phyloP scores from a whole-genome alignment of 2,329 filamentous ascomycete species.

The Ophiostoma sp. region DNA sequence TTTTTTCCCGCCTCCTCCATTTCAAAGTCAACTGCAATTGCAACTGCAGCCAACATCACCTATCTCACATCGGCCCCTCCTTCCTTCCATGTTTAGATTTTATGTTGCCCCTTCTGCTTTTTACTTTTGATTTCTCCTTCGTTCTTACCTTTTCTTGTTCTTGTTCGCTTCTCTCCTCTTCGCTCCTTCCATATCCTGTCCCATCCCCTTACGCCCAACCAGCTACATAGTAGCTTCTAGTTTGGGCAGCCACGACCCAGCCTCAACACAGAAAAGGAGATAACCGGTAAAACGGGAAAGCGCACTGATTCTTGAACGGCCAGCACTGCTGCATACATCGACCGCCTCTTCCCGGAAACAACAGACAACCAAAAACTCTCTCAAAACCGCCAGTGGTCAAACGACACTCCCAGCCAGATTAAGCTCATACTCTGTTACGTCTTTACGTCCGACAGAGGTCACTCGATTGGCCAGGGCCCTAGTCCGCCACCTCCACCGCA shows the following conservation, averaged over 20 bases:
- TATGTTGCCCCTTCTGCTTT: background rate
- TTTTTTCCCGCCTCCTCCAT: conserved; percentile 13
- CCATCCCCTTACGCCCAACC: conserved; percentile 15
- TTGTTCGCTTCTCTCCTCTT: background rate
- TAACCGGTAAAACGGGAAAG: conserved; percentile 6
- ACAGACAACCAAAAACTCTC: background rate
- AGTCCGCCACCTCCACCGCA: background rate
- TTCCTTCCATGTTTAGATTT: background rate
- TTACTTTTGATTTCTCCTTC: background rate
- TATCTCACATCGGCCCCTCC: conserved; percentile 6
- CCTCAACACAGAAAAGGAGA: background rate
- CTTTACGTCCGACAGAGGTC: background rate
- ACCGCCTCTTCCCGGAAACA: background rate
- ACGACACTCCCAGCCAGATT: background rate
- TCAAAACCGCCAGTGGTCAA: background rate
- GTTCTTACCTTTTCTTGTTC: background rate
- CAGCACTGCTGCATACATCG: background rate
- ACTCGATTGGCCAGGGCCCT: background rate
- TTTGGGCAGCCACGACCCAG: conserved; percentile 21
- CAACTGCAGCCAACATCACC: conserved; percentile 15
- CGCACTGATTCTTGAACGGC: background rate
- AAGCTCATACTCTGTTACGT: background rate
- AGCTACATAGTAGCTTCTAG: conserved; percentile 10
- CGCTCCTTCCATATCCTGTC: conserved; percentile 9
- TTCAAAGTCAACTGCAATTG: conserved; percentile 3